Evolutionary conservation across 352 stramenopile species (phyloP), one percentile per base, ranked within the genome.

Genomic region (Globisporangium parvum): DNA sequence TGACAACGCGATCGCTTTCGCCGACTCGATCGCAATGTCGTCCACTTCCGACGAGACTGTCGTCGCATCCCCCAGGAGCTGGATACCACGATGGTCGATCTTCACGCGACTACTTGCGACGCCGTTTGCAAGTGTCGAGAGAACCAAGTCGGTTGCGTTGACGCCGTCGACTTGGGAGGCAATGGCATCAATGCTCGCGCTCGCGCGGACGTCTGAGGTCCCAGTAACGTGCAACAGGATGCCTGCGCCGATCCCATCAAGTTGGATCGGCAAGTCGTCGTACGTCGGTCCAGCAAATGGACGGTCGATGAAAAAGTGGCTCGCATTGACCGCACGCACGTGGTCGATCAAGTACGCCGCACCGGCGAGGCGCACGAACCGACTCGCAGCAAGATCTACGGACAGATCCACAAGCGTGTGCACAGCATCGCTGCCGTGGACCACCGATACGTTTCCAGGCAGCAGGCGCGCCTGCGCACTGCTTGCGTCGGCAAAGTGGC

Each of bases 341-440:
- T 74, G 69, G 44, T 80, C 70, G 20, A 87, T 66, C 26, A 87
- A 58, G 48, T 84, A 87, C 2, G 69, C 70, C 0, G 59, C 66
- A 14, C 76, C 76, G 48, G 71, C 73, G 35, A 87, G 55, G 6
- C 73, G 73, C 58, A 87, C 66, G 47, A 84, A 87, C 26, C 67
- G 62, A 48, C 64, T 77, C 0, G 47, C 60, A 1, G 51, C 37
- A 6, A 87, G 54, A 6, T 71, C 60, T 0, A 48, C 56, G 6
- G 69, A 67, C 31, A 87, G 66, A 55, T 84, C 69, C 8, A 69
- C 46, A 6, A 73, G 57, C 4, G 76, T 87, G 10, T 46, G 57
- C 6, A 87, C 73, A 2, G 57, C 47, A 58, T 82, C 66, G 53
- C 73, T 87, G 28, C 71, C 76, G 35, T 69, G 62, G 20, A 63